phyloP scores from a whole-genome alignment of 1,139 yeast species.

The Pichia kudriavzevii region DNA sequence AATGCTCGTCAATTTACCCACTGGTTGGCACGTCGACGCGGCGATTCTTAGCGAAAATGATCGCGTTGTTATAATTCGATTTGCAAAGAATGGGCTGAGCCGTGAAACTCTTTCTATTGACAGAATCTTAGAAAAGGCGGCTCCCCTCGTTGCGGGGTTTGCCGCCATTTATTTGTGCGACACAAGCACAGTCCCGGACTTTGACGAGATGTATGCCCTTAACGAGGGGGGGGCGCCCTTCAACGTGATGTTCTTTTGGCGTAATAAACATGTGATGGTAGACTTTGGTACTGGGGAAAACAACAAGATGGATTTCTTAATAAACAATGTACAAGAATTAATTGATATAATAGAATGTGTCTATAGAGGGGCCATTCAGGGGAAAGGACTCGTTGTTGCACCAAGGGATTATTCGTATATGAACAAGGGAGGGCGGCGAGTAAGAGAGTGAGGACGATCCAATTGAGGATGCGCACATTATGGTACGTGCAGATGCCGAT shows the following conservation, averaged over 20 bases:
- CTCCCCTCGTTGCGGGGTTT: slow-evolving; percentile 80
- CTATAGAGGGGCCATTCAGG: slow-evolving; percentile 85
- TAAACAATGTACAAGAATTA: slow-evolving; percentile 80
- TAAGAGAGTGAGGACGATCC: background rate
- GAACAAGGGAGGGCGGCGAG: slow-evolving; percentile 5
- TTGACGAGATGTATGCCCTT: slow-evolving; percentile 86
- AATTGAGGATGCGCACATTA: background rate
- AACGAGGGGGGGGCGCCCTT: slow-evolving; percentile 91
- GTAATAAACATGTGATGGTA: slow-evolving; percentile 96
- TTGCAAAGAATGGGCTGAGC: slow-evolving; percentile 75
- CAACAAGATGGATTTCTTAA: slow-evolving; percentile 77
- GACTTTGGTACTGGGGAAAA: slow-evolving; percentile 98
- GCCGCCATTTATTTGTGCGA: slow-evolving; percentile 87
- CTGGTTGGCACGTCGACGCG: slow-evolving; percentile 99
- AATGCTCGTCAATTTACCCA: too few species aligned
- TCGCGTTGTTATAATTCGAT: slow-evolving; percentile 76
- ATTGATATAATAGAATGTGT: slow-evolving; percentile 87
- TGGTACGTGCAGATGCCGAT: too few species aligned
- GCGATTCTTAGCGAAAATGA: slow-evolving; percentile 85
- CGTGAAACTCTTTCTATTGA: slow-evolving; percentile 86
- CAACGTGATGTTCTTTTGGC: slow-evolving; percentile 86
- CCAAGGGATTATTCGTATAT: slow-evolving; percentile 53
- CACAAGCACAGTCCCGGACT: slow-evolving; percentile 82
- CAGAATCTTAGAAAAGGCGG: slow-evolving; percentile 68
- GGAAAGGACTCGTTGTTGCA: slow-evolving; percentile 84